Base-by-base conservation (phyloP, 108 stramenopile species). In the Skeletonema grethae region DNA sequence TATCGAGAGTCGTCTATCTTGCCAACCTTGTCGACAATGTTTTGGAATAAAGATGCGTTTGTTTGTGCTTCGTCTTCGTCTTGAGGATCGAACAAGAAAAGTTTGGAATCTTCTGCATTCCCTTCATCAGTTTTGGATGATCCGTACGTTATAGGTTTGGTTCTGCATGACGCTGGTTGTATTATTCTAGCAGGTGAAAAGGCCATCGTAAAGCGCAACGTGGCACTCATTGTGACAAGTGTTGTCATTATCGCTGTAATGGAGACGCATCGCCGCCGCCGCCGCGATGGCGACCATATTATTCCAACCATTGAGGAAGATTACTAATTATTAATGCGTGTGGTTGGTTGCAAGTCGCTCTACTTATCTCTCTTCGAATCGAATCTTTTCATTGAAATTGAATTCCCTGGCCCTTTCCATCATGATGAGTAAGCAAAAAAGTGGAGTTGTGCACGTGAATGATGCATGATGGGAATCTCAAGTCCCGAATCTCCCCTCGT, bases 1-100 rank as follows among this genome's bases (percentile, higher is more conserved):
- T 25, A 67, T 34, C 90, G 72, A 13, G 70, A 56, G 32, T 91
- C 90, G 24, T 91, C 87, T 29, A 91, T 85, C 24, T 62, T 84
- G 9, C 90, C 90, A 12, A 88, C 84, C 60, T 87, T 88, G 69
- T 90, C 80, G n/a, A 59, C 10, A 3, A 90, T 25, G 22, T 30
- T 56, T 31, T 48, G 63, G 3, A 78, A 53, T 8, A 22, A 24
- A 2, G 50, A 53, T 24, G 20, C 20, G 7, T 8, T 20, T 20
- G 7, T 22, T 22, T 53, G 8, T 24, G 50, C 8, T 24, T 20
- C 46, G n/a, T 0, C 20, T 1, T 24, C 18, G 50, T 22, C 20
- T 22, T 53, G 8, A 7, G 38, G 38, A 8, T 48, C 46, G 15
- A 2, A 48, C 1, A 48, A 15, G 4, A 18, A 4, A 20, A 48